Conservation (phyloP, 768 basidiomycete genomes). For the Tylopilus rubrobrunneus region DNA sequence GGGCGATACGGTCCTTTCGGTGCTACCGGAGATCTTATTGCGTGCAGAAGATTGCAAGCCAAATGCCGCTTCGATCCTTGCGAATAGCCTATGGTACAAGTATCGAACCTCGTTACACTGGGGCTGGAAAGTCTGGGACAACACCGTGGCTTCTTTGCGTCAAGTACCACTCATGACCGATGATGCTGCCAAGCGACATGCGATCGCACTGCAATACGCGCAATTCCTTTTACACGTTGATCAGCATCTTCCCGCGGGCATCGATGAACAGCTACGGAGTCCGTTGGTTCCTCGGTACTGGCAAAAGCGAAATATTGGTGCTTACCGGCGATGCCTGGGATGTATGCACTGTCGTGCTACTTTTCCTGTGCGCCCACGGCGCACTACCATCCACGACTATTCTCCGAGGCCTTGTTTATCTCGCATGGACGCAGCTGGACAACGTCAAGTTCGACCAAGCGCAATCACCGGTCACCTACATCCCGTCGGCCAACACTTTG, state of each 20-base stretch:
- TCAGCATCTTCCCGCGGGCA: conserved; percentile 68
- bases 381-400: conserved; percentile 72
- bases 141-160: conserved; percentile 68
- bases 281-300: conserved; percentile 68
- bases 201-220: conserved; percentile 63
- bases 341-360: conserved; percentile 55
- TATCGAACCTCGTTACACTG: conserved; percentile 70
- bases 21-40: conserved; percentile 60
- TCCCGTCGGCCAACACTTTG: conserved; percentile 61
- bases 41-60: conserved; percentile 56
- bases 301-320: conserved; percentile 57
- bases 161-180: conserved; percentile 57
- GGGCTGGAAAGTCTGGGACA: conserved; percentile 88
- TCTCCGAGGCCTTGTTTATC: conserved; percentile 71
- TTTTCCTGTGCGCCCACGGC: conserved; percentile 62
- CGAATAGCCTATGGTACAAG: conserved; percentile 78
- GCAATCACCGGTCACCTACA: conserved; percentile 43
- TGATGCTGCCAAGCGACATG: conserved; percentile 43
- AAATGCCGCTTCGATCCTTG: conserved; percentile 65
- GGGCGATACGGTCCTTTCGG: conserved; percentile 33
- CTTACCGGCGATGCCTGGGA: conserved; percentile 66
- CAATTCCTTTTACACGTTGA: conserved; percentile 70
- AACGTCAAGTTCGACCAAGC: conserved; percentile 35
- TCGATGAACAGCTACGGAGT: conserved; percentile 70
- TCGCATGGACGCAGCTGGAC: conserved; percentile 65